These are phyloP conservation scores for Cladophialophora chaetospira DNA, from an alignment of 2,329 filamentous ascomycete species.

Conservation along the genomic window DNA sequence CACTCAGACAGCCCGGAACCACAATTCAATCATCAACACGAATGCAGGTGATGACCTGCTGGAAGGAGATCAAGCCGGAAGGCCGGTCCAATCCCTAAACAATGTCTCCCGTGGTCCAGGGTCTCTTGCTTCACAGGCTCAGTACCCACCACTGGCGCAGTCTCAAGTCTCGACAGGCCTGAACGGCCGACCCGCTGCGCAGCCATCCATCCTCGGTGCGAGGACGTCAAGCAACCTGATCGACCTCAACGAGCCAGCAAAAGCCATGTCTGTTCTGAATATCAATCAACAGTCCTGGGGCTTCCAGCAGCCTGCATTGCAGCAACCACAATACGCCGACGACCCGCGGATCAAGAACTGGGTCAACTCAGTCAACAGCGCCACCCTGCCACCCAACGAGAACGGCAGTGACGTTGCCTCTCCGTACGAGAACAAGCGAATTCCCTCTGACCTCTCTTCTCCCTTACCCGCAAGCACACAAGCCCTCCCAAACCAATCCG, in stretches of 20 bases:
- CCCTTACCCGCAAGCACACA: conserved; percentile 7
- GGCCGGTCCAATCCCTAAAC: conserved; percentile 2
- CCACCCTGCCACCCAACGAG: conserved; percentile 9
- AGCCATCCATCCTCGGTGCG: background rate
- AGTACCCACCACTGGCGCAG: conserved; percentile 15
- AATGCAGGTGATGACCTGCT: conserved; percentile 1
- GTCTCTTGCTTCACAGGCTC: conserved; percentile 7
- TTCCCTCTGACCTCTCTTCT: conserved; percentile 2
- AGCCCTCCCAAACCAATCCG: background rate
- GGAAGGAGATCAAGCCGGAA: background rate
- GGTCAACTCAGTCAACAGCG: conserved; percentile 13
- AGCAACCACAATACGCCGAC: background rate
- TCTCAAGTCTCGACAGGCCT: background rate
- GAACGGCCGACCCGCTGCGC: background rate
- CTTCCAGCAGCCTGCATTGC: background rate
- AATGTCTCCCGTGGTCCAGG: conserved; percentile 18
- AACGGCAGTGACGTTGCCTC: conserved; percentile 21
- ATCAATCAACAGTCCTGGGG: conserved; percentile 3
- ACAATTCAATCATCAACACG: background rate
- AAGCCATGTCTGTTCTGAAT: conserved; percentile 4
- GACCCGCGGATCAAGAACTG: conserved; percentile 9
- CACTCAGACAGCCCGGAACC: background rate
- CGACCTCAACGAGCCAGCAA: conserved; percentile 5
- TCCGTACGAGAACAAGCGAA: conserved; percentile 17
- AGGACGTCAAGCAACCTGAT: conserved; percentile 12